Conservation (phyloP, 441 rosid genomes). For the Monsonia emarginata region DNA sequence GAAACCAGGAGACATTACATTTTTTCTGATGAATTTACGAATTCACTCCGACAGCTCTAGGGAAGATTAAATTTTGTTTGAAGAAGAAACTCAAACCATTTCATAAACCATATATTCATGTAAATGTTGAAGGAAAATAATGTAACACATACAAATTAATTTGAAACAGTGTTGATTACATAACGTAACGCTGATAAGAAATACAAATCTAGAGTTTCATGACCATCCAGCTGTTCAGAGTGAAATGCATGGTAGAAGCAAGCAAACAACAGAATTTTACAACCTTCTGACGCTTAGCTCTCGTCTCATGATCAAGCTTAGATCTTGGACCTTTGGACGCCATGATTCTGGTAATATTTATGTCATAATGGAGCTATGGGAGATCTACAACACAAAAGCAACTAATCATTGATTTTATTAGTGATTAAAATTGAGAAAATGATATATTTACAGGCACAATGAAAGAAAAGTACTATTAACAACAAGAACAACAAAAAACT, state of each 20-base stretch:
- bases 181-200: background rate
- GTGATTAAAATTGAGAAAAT: background rate
- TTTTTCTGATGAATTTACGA: background rate
- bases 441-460: background rate
- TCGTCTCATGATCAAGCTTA: conserved; percentile 64
- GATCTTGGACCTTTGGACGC: conserved; percentile 64
- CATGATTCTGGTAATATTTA: conserved; percentile 30
- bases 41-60: background rate
- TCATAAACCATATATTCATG: background rate
- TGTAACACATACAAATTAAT: background rate
- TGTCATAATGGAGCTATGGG: conserved; percentile 13
- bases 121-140: background rate
- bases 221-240: background rate
- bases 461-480: background rate
- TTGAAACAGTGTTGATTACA: background rate
- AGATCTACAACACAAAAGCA: conserved; percentile 14
- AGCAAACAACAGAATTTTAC: background rate
- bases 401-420: background rate
- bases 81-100: background rate
- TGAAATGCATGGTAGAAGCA: background rate
- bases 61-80: background rate
- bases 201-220: conserved; percentile 1
- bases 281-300: conserved; percentile 84
- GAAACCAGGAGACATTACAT: background rate
- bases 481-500: background rate